Conservation (phyloP, 73 alveolate species). For the Paramecium sonneborni region DNA sequence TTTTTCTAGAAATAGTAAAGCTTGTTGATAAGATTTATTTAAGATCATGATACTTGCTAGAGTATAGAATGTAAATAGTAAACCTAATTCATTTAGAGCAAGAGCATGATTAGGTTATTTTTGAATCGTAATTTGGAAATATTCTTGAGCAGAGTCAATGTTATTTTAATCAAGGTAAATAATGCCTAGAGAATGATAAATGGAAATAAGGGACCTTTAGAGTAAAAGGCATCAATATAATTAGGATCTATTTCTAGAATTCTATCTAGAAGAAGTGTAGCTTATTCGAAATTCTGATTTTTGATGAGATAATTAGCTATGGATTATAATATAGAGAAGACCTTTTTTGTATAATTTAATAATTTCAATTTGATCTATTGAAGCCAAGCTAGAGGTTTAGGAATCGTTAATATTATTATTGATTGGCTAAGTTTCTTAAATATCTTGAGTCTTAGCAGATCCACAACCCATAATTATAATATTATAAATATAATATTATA, state of each 20-base stretch:
- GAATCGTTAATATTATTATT: too few relatives aligned
- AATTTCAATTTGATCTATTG: not conserved
- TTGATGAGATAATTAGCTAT: not conserved
- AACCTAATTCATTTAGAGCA: constrained; percentile 4
- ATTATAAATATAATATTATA: too few relatives aligned
- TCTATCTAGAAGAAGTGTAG: not conserved
- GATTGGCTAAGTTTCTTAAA: too few relatives aligned
- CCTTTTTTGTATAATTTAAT: not conserved
- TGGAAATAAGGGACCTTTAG: not conserved
- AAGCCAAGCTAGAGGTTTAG: not conserved
- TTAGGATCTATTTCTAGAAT: not conserved
- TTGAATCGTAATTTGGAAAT: not conserved
- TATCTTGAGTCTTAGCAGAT: not conserved
- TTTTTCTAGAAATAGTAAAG: not conserved
- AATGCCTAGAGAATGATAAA: not conserved
- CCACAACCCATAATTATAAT: constrained; percentile 47
- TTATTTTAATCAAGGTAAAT: not conserved
- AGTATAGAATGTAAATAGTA: not conserved
- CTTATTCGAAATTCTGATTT: not conserved
- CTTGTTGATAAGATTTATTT: not conserved
- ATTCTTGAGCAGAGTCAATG: not conserved
- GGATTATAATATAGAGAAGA: not conserved
- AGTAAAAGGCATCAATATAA: not conserved
- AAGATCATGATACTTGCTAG: not conserved
- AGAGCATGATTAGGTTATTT: not conserved